Conservation (phyloP, 1,139 yeast genomes). For the Suhomyces maxii region DNA sequence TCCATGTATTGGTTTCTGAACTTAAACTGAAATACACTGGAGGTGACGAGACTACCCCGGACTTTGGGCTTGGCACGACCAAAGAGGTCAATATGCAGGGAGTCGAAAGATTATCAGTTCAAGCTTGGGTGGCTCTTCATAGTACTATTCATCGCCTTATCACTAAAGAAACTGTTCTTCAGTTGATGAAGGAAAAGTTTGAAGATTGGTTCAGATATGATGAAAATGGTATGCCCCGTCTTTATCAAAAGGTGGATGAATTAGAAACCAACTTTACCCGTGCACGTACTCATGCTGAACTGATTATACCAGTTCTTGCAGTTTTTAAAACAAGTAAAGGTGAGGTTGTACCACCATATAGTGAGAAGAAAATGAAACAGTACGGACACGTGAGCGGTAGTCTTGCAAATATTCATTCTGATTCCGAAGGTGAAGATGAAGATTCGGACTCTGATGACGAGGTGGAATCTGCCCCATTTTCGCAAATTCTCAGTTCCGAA, state of each 20-base stretch:
- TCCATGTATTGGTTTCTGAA: slow-evolving; percentile 40
- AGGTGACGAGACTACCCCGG: slow-evolving; percentile 29
- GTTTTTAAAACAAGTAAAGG: slow-evolving; percentile 4
- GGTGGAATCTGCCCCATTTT: slow-evolving; percentile 35
- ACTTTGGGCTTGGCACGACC: slow-evolving; percentile 65
- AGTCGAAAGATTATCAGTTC: slow-evolving; percentile 44
- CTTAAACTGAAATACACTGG: slow-evolving; percentile 16
- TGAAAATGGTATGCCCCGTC: slow-evolving; percentile 74
- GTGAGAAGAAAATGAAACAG: background rate
- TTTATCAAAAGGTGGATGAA: slow-evolving; percentile 76
- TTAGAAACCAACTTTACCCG: slow-evolving; percentile 63
- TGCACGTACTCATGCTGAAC: slow-evolving; percentile 59
- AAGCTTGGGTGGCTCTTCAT: slow-evolving; percentile 68
- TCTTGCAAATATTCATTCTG: slow-evolving; percentile 33
- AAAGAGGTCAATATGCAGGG: slow-evolving; percentile 42
- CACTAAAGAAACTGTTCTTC: slow-evolving; percentile 57
- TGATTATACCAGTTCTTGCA: slow-evolving; percentile 55
- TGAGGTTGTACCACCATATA: slow-evolving; percentile 3
- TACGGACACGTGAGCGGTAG: background rate
- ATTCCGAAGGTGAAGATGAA: slow-evolving; percentile 40
- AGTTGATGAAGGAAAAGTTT: slow-evolving; percentile 65
- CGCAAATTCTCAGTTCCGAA: slow-evolving; percentile 56
- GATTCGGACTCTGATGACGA: slow-evolving; percentile 39
- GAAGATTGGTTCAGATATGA: slow-evolving; percentile 85
- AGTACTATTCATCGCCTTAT: slow-evolving; percentile 58